Evolutionary conservation across 331 rosid species (phyloP), one percentile per base, ranked within the genome.

Genomic region (Malus hybrid): DNA sequence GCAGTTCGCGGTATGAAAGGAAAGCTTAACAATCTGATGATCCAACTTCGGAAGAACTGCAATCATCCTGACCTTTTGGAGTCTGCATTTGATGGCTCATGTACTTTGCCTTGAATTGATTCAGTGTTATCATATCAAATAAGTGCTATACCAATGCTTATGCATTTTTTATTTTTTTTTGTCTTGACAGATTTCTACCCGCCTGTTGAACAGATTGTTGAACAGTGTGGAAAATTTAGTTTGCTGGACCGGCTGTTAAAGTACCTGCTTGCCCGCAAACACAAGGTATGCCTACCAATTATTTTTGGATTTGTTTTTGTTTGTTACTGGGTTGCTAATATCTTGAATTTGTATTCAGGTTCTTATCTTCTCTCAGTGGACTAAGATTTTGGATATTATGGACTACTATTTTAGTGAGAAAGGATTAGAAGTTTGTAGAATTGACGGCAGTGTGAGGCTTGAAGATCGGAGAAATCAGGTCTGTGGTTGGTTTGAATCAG

Each of bases 31-130:
- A 94, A 90, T 83, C 69, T 94, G 90, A 44, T 78, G 73, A 7
- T 94, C 82, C 99, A 94, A 75, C 99, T 94, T 78, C 87, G 99
- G 77, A 94, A 94, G 86, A 90, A 86, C 84, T 94, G 99, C 82
- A 89, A 86, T 86, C 99, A 92, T 86, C 99, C 99, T 24, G 99
- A 94, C 75, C 89, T 94, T 63, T 67, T 94, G 71, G 89, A 87
- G 67, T 81, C 97, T 2, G 84, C 78, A 48, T 87, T 77, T 80
- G 93, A 90, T 74, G 84, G 68, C 66, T 85, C 97, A 28, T 71
- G 99, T 94, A 74, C 44, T 71, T 78, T 44, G 22, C 75, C 53
- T 50, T 0, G 46, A 34, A 34, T 69, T 61, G 10, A 28, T 52
- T 75, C 7, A 10, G n/a, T 63, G 50, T 72, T 58, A 2, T 22